phyloP scores from a whole-genome alignment of 164 flowering plant genomes.

The Kingdonia uniflora region DNA sequence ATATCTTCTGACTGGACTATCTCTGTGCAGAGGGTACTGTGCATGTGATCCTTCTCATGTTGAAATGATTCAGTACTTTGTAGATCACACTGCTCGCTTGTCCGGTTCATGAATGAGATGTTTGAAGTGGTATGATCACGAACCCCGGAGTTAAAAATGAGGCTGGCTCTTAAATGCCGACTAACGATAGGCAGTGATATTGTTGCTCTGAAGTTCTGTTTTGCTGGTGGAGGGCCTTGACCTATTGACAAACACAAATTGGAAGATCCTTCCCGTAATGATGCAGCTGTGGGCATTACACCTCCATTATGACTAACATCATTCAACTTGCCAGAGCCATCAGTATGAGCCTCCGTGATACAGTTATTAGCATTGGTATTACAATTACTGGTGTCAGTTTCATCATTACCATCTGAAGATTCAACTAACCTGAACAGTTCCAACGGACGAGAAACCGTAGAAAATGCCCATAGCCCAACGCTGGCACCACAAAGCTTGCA shows the following conservation, averaged over 20 bases:
- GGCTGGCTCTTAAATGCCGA: slow-evolving; percentile 49
- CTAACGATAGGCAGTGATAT: slow-evolving; percentile 78
- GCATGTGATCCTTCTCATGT: slow-evolving; percentile 10
- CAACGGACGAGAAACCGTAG: slow-evolving; percentile 48
- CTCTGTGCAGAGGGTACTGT: slow-evolving; percentile 4
- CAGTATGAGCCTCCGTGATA: slow-evolving; percentile 4
- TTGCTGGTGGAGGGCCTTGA: slow-evolving; percentile 89
- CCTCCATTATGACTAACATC: slow-evolving; percentile 12
- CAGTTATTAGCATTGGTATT: slow-evolving; percentile 7
- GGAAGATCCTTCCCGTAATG: slow-evolving; percentile 12
- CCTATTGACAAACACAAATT: slow-evolving; percentile 66
- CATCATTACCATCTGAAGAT: slow-evolving; percentile 31
- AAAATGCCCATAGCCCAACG: slow-evolving; percentile 84
- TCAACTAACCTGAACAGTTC: slow-evolving; percentile 62
- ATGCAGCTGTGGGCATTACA: slow-evolving; percentile 8
- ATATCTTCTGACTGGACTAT: slow-evolving; percentile 12
- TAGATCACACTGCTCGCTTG: slow-evolving; percentile 8
- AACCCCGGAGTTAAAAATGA: slow-evolving; percentile 26
- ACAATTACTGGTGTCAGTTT: slow-evolving; percentile 11
- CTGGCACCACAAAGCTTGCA: slow-evolving; percentile 89
- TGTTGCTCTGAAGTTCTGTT: slow-evolving; percentile 70
- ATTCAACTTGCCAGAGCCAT: slow-evolving; percentile 13
- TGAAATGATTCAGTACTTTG: slow-evolving; percentile 4
- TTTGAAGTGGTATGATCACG: slow-evolving; percentile 11
- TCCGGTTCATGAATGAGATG: slow-evolving; percentile 5